phyloP scores from a whole-genome alignment of 225 moss, liverwort and hornwort genomes.

The Marchantia polymorpha region DNA sequence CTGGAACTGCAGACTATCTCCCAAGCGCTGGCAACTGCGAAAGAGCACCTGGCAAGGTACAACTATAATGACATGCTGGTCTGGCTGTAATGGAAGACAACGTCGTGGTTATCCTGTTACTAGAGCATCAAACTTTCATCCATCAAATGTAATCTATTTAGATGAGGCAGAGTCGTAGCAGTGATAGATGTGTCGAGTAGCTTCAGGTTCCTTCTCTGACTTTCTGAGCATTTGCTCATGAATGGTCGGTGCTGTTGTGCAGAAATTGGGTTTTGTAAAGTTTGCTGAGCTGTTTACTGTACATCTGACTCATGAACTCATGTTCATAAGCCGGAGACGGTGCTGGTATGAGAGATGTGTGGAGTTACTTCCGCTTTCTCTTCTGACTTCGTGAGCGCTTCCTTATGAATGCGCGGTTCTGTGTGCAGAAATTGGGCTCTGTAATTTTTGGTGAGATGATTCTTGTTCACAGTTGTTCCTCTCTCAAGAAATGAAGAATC shows the following conservation, averaged over 20 bases:
- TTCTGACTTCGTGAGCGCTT: slow-evolving; percentile 7
- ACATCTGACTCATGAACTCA: slow-evolving; percentile 1
- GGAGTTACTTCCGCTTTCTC: neutral
- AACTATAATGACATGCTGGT: slow-evolving; percentile 4
- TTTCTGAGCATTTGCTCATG: neutral
- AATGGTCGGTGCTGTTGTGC: neutral
- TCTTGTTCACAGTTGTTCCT: slow-evolving; percentile 14
- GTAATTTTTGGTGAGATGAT: slow-evolving; percentile 26
- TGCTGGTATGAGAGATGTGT: neutral
- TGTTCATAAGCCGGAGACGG: neutral
- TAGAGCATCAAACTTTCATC: neutral
- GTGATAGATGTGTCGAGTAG: neutral
- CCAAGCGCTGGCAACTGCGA: slow-evolving; percentile 93
- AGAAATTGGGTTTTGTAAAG: neutral
- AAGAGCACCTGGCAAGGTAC: slow-evolving; percentile 94
- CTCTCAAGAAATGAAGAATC: slow-evolving; percentile 12
- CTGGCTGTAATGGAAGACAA: neutral
- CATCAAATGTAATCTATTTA: neutral
- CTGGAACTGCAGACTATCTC: slow-evolving; percentile 80
- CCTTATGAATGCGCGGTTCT: slow-evolving; percentile 18
- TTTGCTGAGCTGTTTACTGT: neutral
- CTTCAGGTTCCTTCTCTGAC: neutral
- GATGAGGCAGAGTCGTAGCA: neutral
- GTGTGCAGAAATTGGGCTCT: slow-evolving; percentile 45
- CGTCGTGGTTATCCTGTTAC: neutral